Base-by-base conservation (phyloP, 169 alveolate species). In the Plasmodium inui region DNA sequence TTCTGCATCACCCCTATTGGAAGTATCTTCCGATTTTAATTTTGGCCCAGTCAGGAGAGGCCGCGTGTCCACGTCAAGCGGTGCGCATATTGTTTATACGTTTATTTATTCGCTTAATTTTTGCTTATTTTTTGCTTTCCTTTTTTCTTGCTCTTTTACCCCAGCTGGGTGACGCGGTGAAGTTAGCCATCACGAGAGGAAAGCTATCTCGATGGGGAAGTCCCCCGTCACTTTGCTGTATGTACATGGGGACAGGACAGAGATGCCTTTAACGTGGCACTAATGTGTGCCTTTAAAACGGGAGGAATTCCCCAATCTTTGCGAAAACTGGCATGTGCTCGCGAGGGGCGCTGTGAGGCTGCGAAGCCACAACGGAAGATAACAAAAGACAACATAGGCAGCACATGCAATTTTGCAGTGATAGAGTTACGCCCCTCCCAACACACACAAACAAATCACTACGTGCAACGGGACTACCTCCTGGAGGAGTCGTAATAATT, bases 401-500 rank as follows among this genome's bases (percentile, higher is more conserved):
- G 61, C 22, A 50, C 26, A 50, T 22, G 26, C 8, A 50, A 50
- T 50, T 50, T 50, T 26, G 61, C 61, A 50, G 26, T 14, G 61
- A 50, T 50, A 50, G 10, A 17, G 55, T n/a, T 10, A 12, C 22
- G 26, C 61, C 19, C 17, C 22, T 7, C 61, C 39, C 39, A 34
- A 50, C 9, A 50, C 61, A 50, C 4, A 50, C 22, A 50, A 0
- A 2, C 61, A 50, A 7, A 3, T 4, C 61, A 50, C 22, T 50
- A 12, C 9, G 9, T 0, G 22, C 22, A 12, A 4, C 22, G 61
- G n/a, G 34, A 32, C 39, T 46, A 84, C 83, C 92, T 37, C 78
- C 92, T 55, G 28, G 82, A 19, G 71, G 26, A 26, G 8, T 86
- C 85, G 71, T 86, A 86, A n/a, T 86, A 86, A 32, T 86, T 86